Evolutionary conservation across 2,329 filamentous ascomycete genomes (phyloP).

Genomic region (Cylindrodendrum hubeiense): DNA sequence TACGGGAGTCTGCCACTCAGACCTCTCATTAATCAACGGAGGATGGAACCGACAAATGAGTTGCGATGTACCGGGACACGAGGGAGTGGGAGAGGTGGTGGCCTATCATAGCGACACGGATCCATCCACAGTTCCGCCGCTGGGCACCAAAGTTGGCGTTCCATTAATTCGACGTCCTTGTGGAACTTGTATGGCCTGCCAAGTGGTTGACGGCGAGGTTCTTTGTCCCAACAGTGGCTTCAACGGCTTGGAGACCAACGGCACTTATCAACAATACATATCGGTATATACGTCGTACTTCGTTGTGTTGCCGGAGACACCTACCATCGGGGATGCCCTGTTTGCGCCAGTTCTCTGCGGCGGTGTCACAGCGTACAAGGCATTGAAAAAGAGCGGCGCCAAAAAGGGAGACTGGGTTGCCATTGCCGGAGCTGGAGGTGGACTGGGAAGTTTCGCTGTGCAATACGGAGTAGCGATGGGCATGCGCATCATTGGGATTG

Average conservation of each 20-base stretch:
- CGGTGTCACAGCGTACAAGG: constrained; percentile 5
- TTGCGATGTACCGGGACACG: constrained; percentile 6
- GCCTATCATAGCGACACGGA: constrained; percentile 2
- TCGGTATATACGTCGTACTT: background rate
- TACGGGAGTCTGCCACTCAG: constrained; percentile 10
- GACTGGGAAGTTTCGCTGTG: constrained; percentile 1
- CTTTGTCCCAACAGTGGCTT: background rate
- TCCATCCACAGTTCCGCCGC: background rate
- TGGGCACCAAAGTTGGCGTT: background rate
- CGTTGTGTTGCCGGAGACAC: background rate
- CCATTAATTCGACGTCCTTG: constrained; percentile 4
- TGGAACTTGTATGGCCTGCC: background rate
- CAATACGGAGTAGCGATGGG: constrained; percentile 10
- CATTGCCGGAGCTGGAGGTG: constrained; percentile 3
- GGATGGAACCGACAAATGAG: constrained; percentile 10
- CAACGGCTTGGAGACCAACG: constrained; percentile 1
- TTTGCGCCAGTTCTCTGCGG: constrained; percentile 6
- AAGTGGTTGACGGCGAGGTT: constrained; percentile 3
- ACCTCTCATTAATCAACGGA: constrained; percentile 4
- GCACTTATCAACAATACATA: constrained; percentile 7
- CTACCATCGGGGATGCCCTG: background rate
- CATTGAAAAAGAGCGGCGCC: constrained; percentile 1
- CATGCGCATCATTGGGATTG: constrained; percentile 5
- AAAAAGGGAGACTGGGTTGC: constrained; percentile 5
- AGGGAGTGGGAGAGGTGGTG: constrained; percentile 5